Base-by-base conservation (phyloP, 2,329 filamentous ascomycete genomes). In the Grosmannia penicillata region DNA sequence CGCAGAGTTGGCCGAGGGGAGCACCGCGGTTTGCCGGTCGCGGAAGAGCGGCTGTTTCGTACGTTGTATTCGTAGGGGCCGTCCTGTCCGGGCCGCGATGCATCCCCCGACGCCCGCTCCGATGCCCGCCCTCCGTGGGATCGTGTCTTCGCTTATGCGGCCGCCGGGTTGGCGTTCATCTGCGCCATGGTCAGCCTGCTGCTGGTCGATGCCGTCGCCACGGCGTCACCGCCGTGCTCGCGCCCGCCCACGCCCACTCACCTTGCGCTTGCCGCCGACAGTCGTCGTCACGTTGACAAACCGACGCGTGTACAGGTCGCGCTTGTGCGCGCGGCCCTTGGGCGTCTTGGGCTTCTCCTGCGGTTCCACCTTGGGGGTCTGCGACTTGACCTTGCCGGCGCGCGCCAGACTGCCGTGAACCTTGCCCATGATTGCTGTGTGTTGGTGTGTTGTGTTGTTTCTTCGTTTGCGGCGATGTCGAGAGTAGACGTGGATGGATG, bases 241-340 rank as follows among this genome's bases (percentile, higher is more conserved):
- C n/a, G n/a, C 29, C n/a, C 21, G 5, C 13, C 26, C 9, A 14
- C 6, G 31, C 31, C 10, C 1, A 13, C 32, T 45, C 64, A 91
- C 85, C 85, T 94, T 95, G 68, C 89, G 75, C 86, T 95, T 96
- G 70, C 89, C 89, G 66, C 86, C 87, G 51, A 86, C 33, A 15
- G 51, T 93, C 68, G 93, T 75, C 59, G 84, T 89, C 61, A 95
- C 86, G 70, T 95, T 95, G 56, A 95, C 86, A 72, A 96, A 96
- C 59, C 89, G 86, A 64, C 89, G 82, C 56, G 85, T 94, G 78
- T 95, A 95, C 65, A 76, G 78, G 63, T 93, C 78, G 60, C 89
- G 78, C 86, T 96, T 96, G 72, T 91, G 85, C 55, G 89, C 89
- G 61, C 89, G 86, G 61, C 89, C 89, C 79, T 95, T 95, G 62